phyloP scores from a whole-genome alignment of 495 filamentous ascomycete genomes.

The Talaromyces adpressus region DNA sequence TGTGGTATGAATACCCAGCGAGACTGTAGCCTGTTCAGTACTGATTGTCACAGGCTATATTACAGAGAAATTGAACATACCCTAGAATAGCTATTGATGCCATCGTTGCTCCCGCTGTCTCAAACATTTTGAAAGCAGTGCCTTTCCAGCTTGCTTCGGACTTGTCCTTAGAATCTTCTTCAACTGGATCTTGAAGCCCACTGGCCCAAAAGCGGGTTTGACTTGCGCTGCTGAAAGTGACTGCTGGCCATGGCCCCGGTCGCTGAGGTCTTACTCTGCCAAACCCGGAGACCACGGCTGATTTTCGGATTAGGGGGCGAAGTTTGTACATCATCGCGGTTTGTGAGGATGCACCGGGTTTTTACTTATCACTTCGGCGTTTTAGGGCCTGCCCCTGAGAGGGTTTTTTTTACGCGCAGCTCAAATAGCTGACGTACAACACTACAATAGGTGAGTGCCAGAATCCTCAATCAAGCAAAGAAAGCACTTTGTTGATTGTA shows the following conservation, averaged over 20 bases:
- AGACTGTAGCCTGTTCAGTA: conserved; percentile 34
- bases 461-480: background rate
- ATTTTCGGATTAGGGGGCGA: background rate
- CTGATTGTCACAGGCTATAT: background rate
- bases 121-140: conserved; percentile 71
- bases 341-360: background rate
- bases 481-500: background rate
- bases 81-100: conserved; percentile 81
- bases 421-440: background rate
- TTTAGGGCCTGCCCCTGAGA: background rate
- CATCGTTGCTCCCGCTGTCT: conserved; percentile 77
- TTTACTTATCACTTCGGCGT: background rate
- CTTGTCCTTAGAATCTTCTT: conserved; percentile 21
- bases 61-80: conserved; percentile 32
- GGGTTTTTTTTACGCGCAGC: background rate
- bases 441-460: background rate
- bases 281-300: background rate
- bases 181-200: conserved; percentile 20
- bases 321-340: background rate
- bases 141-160: conserved; percentile 31
- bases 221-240: background rate
- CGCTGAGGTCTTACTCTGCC: background rate
- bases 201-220: background rate
- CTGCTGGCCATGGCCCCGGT: background rate
- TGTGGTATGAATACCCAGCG: conserved; percentile 79